Evolutionary conservation across 345 rosid genomes (phyloP), one percentile per base, ranked within the genome.

Genomic region (Lenwebbia sp.): DNA sequence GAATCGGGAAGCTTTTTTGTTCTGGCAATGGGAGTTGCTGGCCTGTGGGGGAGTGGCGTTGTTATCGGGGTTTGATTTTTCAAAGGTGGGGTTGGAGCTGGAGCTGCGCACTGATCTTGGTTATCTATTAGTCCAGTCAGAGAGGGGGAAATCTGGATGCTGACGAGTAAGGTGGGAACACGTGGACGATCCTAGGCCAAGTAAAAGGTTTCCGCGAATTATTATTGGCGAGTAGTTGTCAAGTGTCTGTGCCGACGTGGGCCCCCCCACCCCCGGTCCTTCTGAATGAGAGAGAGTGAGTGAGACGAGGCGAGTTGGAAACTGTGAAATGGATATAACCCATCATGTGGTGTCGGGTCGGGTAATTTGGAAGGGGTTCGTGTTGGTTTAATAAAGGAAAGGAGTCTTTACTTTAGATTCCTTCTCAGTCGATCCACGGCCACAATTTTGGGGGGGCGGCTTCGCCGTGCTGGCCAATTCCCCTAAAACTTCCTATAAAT

Each of bases 241-340:
- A 86, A 13, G 52, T 88, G 94, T 89, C 92, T 88, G 89, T 91
- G 92, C 92, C 91, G 91, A 91, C 92, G 87, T 86, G 88, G 93
- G 90, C 65, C 91, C 92, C 82, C 6, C 4, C 6, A 2, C 4
- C 30, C 30, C 50, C 1, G 65, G 8, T 19, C 75, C 83, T 37
- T 41, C 54, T 13, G 78, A 41, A 62, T 28, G n/a, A 21, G 41
- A 50, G 10, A 3, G 82, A 30, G 13, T 0, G 21, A 40, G 52
- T 41, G 83, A 49, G 83, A 81, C 21, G 83, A 7, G 83, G 83
- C 83, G 33, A 47, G 44, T 65, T 7, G 44, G 76, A 33, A 65
- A 30, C 21, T 5, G 41, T 15, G 47, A 37, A 70, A 70, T 22
- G 78, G 78, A 22, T 10, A 22, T 10, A 22, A 70, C 47, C 81